Evolutionary conservation across 306 rosid species (phyloP).

Genomic region (Cicer judaicum): DNA sequence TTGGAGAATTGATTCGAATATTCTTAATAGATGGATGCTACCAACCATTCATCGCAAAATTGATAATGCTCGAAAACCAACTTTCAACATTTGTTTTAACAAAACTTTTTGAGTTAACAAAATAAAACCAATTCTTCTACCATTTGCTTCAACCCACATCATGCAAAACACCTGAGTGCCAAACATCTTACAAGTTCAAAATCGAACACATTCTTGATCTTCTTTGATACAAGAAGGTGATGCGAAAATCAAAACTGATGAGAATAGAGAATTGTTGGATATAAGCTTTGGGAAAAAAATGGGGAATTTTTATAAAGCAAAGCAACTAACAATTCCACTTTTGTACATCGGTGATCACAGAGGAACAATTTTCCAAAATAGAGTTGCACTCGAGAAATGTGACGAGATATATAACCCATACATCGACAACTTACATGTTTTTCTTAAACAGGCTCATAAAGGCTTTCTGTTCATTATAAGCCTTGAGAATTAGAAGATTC

Average conservation of each 20-base stretch:
- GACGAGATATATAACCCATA: slow-evolving; percentile 50
- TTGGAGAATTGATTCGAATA: neutral
- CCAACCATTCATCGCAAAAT: slow-evolving; percentile 48
- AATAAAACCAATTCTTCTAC: slow-evolving; percentile 39
- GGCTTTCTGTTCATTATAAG: neutral
- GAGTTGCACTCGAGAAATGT: slow-evolving; percentile 58
- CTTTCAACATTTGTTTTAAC: slow-evolving; percentile 50
- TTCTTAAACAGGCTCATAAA: slow-evolving; percentile 56
- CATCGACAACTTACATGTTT: slow-evolving; percentile 52
- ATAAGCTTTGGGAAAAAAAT: slow-evolving; percentile 34
- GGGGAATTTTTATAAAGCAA: neutral
- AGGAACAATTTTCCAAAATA: slow-evolving; percentile 56
- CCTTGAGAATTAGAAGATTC: neutral
- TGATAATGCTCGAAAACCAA: slow-evolving; percentile 62
- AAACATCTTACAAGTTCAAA: neutral
- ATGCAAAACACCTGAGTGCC: neutral
- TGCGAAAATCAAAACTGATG: slow-evolving; percentile 43
- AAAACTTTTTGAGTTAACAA: slow-evolving; percentile 45
- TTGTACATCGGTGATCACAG: slow-evolving; percentile 50
- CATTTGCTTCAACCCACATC: slow-evolving; percentile 42
- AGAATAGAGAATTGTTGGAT: slow-evolving; percentile 12
- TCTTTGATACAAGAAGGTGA: slow-evolving; percentile 47
- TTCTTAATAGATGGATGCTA: slow-evolving; percentile 53
- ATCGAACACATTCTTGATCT: slow-evolving; percentile 52
- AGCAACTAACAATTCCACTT: slow-evolving; percentile 44